Evolutionary conservation across 1,284 basidiomycete genomes (phyloP).

Genomic region (Ceratobasidium theobromae): DNA sequence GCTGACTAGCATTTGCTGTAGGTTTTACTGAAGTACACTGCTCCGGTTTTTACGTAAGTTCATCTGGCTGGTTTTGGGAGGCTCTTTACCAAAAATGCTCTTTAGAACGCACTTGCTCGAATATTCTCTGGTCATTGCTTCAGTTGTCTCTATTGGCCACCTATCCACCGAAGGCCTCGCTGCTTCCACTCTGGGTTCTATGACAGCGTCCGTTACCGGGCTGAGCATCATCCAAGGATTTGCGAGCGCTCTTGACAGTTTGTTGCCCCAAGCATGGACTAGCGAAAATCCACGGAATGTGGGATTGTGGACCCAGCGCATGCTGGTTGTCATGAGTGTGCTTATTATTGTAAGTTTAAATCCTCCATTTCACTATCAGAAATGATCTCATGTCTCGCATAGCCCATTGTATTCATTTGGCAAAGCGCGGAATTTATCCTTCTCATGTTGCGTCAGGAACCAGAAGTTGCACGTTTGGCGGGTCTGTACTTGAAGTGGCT

Average conservation of each 20-base stretch:
- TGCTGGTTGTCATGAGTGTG: constrained; percentile 67
- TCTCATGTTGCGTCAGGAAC: constrained; percentile 79
- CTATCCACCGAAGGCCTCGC: constrained; percentile 79
- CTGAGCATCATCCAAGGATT: constrained; percentile 83
- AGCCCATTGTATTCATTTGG: constrained; percentile 75
- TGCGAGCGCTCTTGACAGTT: constrained; percentile 80
- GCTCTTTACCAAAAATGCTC: background rate
- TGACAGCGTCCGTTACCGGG: constrained; percentile 74
- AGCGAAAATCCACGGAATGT: constrained; percentile 75
- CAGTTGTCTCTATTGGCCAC: constrained; percentile 83
- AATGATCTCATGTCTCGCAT: background rate
- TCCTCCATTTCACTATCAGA: constrained; percentile 34
- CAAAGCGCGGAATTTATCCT: constrained; percentile 79
- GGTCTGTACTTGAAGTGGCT: constrained; percentile 76
- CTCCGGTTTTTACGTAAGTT: constrained; percentile 66
- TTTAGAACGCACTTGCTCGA: constrained; percentile 70
- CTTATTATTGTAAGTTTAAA: constrained; percentile 55
- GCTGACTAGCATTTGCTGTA: background rate
- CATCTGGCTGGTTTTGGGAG: background rate
- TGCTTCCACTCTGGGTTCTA: constrained; percentile 80
- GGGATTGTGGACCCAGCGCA: constrained; percentile 87
- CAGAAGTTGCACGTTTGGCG: constrained; percentile 79
- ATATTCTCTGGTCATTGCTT: constrained; percentile 70
- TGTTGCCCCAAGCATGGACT: constrained; percentile 90
- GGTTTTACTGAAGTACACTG: constrained; percentile 58